Percentiles rank a stretch among this genome's conserved stretches.
These are phyloP conservation scores for Endogone sp. DNA, from an alignment of 192 early-diverging fungal genomes.

Conservation along the genomic window DNA sequence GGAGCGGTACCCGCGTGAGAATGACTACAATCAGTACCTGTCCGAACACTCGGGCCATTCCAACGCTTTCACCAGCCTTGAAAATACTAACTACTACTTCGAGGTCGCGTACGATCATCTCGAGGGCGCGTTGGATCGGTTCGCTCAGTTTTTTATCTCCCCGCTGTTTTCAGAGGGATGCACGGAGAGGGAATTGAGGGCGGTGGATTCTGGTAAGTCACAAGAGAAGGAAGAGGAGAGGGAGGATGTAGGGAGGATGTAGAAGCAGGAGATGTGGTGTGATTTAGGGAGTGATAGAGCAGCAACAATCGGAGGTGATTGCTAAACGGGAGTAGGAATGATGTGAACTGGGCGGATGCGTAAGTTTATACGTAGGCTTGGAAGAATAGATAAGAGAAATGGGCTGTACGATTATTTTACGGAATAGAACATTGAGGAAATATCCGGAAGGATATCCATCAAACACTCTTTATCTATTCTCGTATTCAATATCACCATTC, in stretches of 20 bases:
- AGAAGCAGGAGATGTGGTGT: not conserved
- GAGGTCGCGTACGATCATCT: slow-evolving; percentile 61
- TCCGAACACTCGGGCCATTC: slow-evolving; percentile 71
- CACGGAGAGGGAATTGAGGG: slow-evolving; percentile 89
- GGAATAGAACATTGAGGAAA: too few species aligned
- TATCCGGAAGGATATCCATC: too few species aligned
- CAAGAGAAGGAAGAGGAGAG: too few species aligned
- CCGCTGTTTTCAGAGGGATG: slow-evolving; percentile 86
- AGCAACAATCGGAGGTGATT: too few species aligned
- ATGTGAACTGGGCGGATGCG: not conserved
- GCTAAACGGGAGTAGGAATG: not conserved
- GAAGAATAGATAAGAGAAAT: too few species aligned
- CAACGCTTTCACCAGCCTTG: slow-evolving; percentile 77
- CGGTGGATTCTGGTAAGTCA: slow-evolving; percentile 83
- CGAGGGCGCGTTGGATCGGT: slow-evolving; percentile 58
- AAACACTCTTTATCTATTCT: too few species aligned
- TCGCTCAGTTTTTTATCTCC: slow-evolving; percentile 91
- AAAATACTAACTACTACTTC: slow-evolving; percentile 89
- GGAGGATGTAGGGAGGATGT: too few species aligned
- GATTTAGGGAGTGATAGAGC: not conserved
- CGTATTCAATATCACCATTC: not conserved
- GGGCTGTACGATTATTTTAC: too few species aligned
- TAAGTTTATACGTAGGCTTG: too few species aligned
- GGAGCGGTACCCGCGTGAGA: slow-evolving; percentile 75
- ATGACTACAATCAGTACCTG: slow-evolving; percentile 75